A percentile compares a stretch with the other conserved stretches of the same genome.
phyloP scores from a whole-genome alignment of 2,329 filamentous ascomycete species.

The Aspergillus sergii region DNA sequence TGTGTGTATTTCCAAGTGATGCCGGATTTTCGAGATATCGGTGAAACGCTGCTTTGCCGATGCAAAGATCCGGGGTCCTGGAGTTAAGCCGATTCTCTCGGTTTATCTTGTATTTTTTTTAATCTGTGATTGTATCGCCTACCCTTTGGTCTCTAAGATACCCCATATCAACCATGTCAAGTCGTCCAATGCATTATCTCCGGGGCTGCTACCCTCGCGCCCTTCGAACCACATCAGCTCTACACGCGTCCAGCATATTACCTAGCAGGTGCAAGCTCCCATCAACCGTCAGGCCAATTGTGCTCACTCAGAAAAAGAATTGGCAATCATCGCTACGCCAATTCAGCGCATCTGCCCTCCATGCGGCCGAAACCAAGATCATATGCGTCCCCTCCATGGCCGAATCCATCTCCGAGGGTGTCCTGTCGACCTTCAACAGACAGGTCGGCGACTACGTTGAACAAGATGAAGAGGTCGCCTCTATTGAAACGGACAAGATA shows the following conservation, averaged over 20 bases:
- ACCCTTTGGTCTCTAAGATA: background rate
- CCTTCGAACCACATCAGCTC: background rate
- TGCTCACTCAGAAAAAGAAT: background rate
- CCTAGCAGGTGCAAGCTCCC: background rate
- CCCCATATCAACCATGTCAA: background rate
- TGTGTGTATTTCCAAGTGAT: background rate
- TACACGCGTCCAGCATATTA: background rate
- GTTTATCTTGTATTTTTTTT: background rate
- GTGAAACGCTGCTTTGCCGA: background rate
- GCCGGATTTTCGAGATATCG: background rate
- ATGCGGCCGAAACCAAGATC: background rate
- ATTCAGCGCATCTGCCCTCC: background rate
- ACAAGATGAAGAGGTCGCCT: background rate
- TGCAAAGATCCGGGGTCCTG: background rate
- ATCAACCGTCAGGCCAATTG: background rate
- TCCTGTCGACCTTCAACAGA: background rate
- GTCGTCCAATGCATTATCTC: background rate
- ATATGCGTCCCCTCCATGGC: slow-evolving; percentile 1
- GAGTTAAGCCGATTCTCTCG: background rate
- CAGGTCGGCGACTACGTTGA: background rate
- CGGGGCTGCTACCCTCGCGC: background rate
- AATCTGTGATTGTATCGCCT: background rate
- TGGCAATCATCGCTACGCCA: background rate
- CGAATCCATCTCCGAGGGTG: slow-evolving; percentile 1
- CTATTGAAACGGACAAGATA: background rate